A percentile compares a stretch with the other conserved stretches of the same genome.
phyloP scores from a whole-genome alignment of 1,139 yeast genomes.

The Lodderomyces oxycetoniae region DNA sequence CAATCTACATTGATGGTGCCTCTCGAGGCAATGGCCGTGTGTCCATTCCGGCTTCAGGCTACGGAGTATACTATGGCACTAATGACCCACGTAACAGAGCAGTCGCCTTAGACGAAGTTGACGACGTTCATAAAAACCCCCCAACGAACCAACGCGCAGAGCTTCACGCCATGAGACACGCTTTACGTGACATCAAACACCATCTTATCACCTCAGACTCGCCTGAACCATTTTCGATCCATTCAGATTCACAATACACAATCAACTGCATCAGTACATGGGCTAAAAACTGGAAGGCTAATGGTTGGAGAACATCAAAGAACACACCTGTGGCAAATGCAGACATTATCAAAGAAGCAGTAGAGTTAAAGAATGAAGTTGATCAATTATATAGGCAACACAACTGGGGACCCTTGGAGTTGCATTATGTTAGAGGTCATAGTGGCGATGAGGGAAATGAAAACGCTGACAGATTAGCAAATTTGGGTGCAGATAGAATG shows the following conservation, averaged over 20 bases:
- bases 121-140: conserved; percentile 8
- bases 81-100: conserved; percentile 51
- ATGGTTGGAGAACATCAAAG: conserved; percentile 46
- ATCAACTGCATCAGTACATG: conserved; percentile 46
- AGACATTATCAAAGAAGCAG: conserved; percentile 41
- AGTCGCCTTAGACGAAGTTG: conserved; percentile 39
- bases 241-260: conserved; percentile 58
- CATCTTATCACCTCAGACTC: conserved; percentile 13
- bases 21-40: conserved; percentile 49
- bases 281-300: conserved; percentile 48
- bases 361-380: conserved; percentile 25
- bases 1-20: conserved; percentile 70
- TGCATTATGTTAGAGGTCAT: conserved; percentile 72
- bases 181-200: conserved; percentile 38
- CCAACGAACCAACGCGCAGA: conserved; percentile 86
- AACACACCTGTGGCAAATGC: conserved; percentile 48
- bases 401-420: conserved; percentile 32
- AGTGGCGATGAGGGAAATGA: conserved; percentile 67
- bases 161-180: conserved; percentile 58
- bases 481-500: conserved; percentile 47
- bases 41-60: conserved; percentile 50
- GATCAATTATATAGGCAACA: conserved; percentile 20
- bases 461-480: conserved; percentile 73
- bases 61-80: conserved; percentile 67
- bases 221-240: conserved; percentile 19